A percentile compares a stretch with the other conserved stretches of the same genome.
phyloP scores from a whole-genome alignment of 169 alveolate species.

The Cryptosporidium viatorum region DNA sequence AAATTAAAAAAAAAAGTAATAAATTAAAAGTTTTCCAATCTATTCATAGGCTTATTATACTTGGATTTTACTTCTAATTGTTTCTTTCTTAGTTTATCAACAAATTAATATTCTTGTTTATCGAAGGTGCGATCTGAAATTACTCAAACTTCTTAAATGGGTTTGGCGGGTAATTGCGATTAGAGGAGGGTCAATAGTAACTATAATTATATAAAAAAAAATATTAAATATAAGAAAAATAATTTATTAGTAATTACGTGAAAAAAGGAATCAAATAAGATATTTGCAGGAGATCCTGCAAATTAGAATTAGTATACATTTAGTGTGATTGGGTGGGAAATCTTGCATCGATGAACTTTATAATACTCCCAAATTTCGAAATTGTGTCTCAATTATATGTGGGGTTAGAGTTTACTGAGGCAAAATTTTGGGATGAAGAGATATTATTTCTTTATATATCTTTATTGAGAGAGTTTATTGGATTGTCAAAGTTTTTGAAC shows the following conservation, averaged over 20 bases:
- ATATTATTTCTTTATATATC: slow-evolving; percentile 22
- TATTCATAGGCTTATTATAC: not conserved
- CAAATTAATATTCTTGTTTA: not conserved
- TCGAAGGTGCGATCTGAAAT: slow-evolving; percentile 19
- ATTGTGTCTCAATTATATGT: slow-evolving; percentile 33
- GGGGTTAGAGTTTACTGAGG: slow-evolving; percentile 28
- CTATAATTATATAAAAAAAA: not conserved
- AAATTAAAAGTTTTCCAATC: not conserved
- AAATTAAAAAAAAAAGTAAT: no score
- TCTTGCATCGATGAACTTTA: slow-evolving; percentile 8
- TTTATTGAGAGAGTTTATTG: slow-evolving; percentile 24
- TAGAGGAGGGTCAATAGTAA: slow-evolving; percentile 22
- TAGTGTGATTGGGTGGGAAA: not conserved
- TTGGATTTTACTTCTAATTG: not conserved
- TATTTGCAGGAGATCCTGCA: slow-evolving; percentile 3
- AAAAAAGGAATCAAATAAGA: not conserved
- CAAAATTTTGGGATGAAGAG: slow-evolving; percentile 25
- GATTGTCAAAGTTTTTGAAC: not conserved
- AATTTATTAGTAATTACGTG: not conserved
- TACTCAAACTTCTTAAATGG: not conserved
- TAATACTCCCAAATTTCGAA: slow-evolving; percentile 39
- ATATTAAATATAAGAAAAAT: not conserved
- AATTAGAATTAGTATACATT: not conserved
- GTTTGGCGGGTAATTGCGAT: not conserved
- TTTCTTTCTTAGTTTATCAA: no score